Percentiles rank a stretch among this genome's conserved stretches.
These are phyloP conservation scores for Citrus reticulata DNA, from an alignment of 345 rosid species.

Conservation along the genomic window DNA sequence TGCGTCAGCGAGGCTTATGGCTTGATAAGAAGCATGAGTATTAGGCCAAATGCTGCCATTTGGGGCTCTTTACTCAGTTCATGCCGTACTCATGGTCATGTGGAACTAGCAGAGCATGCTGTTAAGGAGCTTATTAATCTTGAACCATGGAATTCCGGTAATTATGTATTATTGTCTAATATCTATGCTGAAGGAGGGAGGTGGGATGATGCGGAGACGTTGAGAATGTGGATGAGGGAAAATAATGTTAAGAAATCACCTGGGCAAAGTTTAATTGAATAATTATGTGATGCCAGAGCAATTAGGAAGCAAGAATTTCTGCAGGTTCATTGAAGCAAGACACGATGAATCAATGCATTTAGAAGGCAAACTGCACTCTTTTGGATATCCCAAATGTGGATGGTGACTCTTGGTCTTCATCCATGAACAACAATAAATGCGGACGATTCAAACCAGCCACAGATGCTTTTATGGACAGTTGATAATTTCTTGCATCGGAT, in stretches of 20 bases:
- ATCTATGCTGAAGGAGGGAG: slow-evolving; percentile 65
- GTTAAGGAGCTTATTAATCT: slow-evolving; percentile 47
- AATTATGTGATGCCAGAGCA: neutral
- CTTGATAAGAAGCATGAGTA: slow-evolving; percentile 46
- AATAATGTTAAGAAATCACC: slow-evolving; percentile 39
- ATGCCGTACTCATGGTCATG: slow-evolving; percentile 58
- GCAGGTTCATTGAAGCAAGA: neutral
- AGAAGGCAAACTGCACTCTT: neutral
- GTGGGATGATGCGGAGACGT: slow-evolving; percentile 64
- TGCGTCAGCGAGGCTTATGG: slow-evolving; percentile 52
- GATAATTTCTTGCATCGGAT: neutral
- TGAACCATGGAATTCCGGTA: slow-evolving; percentile 69
- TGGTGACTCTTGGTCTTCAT: neutral
- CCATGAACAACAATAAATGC: neutral
- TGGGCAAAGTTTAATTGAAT: slow-evolving; percentile 38
- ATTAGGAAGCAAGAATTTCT: neutral
- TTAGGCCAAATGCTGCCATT: slow-evolving; percentile 46
- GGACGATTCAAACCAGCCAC: neutral
- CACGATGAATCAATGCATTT: neutral
- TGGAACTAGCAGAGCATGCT: slow-evolving; percentile 53
- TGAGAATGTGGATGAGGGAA: slow-evolving; percentile 50
- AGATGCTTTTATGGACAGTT: neutral
- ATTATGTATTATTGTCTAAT: slow-evolving; percentile 64
- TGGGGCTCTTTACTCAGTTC: slow-evolving; percentile 78
- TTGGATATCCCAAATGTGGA: neutral